A percentile compares a stretch with the other conserved stretches of the same genome.
phyloP scores from a whole-genome alignment of 1,284 basidiomycete genomes.

The Bondarzewia mesenterica region DNA sequence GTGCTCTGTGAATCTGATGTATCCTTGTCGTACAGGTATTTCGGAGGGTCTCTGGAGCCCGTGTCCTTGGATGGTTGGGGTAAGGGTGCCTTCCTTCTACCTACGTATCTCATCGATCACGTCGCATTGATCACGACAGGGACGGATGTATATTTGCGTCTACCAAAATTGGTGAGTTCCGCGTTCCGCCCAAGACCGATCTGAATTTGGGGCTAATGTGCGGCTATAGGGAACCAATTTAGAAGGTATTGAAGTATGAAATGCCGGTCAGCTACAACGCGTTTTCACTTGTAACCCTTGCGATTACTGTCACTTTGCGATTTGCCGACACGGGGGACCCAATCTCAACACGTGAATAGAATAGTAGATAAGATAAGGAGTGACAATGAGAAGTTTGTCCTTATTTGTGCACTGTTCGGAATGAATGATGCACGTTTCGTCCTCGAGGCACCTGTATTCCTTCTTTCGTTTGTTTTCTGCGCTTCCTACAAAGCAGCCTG shows the following conservation, averaged over 20 bases:
- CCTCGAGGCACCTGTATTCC: conserved; percentile 1
- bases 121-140: conserved; percentile 37
- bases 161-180: conserved; percentile 74
- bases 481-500: not conserved
- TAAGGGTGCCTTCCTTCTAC: conserved; percentile 21
- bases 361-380: not conserved
- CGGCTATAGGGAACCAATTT: conserved; percentile 72
- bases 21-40: conserved; percentile 45
- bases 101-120: too few species aligned
- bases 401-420: conserved; percentile 6
- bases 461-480: not conserved
- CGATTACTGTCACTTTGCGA: too few species aligned
- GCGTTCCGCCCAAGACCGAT: not conserved
- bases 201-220: not conserved
- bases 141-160: conserved; percentile 73
- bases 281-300: too few species aligned
- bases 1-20: conserved; percentile 3
- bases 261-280: too few species aligned
- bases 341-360: too few species aligned
- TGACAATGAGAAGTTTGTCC: not conserved
- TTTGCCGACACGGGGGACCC: too few species aligned
- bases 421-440: not conserved
- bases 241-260: conserved; percentile 71
- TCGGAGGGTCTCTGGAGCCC: conserved; percentile 77
- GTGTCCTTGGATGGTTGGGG: conserved; percentile 81